These are phyloP conservation scores for Gentiana dahurica DNA, from an alignment of 257 asterid species.

Conservation along the genomic window DNA sequence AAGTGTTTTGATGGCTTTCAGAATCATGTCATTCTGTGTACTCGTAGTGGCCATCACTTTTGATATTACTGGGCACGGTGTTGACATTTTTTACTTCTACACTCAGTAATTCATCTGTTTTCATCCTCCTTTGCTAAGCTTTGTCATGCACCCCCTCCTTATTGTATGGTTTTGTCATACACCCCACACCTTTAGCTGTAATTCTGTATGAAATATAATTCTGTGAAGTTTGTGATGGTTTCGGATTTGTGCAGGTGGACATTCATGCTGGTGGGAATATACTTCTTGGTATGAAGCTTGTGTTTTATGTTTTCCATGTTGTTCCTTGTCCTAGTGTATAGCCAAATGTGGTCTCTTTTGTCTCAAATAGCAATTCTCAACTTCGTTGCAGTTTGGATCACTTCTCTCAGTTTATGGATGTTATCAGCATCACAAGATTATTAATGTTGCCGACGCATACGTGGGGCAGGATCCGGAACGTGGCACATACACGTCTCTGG, in stretches of 20 bases:
- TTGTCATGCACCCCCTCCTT: background rate
- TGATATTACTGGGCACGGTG: constrained; percentile 57
- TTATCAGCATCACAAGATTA: constrained; percentile 17
- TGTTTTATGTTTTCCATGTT: background rate
- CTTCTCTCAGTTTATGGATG: constrained; percentile 72
- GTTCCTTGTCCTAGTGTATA: no score
- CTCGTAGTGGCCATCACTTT: constrained; percentile 43
- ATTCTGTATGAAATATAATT: no score
- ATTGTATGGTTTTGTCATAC: background rate
- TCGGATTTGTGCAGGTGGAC: constrained; percentile 71
- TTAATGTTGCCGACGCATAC: constrained; percentile 11
- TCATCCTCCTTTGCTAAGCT: constrained; percentile 6
- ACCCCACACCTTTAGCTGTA: background rate
- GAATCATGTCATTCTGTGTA: constrained; percentile 53
- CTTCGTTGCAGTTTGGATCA: constrained; percentile 57
- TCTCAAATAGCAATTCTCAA: constrained; percentile 3
- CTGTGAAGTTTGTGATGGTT: constrained; percentile 3
- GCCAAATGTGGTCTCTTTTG: background rate
- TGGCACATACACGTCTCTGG: constrained; percentile 44
- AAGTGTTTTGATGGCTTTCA: constrained; percentile 38
- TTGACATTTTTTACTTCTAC: constrained; percentile 56
- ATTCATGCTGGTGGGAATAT: constrained; percentile 63
- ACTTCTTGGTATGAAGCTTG: constrained; percentile 64
- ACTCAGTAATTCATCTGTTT: constrained; percentile 68
- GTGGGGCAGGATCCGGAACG: constrained; percentile 41